These are phyloP conservation scores for Suillus discolor DNA, from an alignment of 768 basidiomycete species.

Conservation along the genomic window DNA sequence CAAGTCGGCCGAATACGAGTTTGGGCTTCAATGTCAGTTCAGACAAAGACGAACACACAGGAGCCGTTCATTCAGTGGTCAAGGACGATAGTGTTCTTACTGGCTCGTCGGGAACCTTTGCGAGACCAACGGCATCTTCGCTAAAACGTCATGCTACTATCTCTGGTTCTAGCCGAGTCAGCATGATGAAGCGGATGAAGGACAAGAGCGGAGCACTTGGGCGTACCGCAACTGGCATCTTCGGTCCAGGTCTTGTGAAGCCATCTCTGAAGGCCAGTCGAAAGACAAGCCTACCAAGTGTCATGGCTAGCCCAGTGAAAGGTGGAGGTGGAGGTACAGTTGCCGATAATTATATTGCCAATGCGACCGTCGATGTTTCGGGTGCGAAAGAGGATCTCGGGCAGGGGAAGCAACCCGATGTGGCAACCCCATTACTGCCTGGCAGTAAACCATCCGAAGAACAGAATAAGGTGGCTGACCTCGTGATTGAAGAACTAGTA, in stretches of 20 bases:
- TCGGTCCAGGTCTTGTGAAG: slow-evolving; percentile 22
- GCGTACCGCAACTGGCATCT: slow-evolving; percentile 22
- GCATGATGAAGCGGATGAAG: slow-evolving; percentile 5
- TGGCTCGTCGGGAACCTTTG: slow-evolving; percentile 18
- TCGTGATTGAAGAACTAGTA: slow-evolving; percentile 16
- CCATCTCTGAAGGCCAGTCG: slow-evolving; percentile 37
- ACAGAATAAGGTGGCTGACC: slow-evolving; percentile 9
- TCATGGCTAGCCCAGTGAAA: slow-evolving; percentile 50
- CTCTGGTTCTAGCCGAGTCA: slow-evolving; percentile 9
- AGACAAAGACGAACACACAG: slow-evolving; percentile 15
- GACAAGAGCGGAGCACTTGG: slow-evolving; percentile 4
- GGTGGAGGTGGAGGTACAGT: slow-evolving; percentile 21
- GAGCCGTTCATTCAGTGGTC: slow-evolving; percentile 16
- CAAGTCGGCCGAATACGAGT: slow-evolving; percentile 67
- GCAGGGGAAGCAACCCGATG: slow-evolving; percentile 7
- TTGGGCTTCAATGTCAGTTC: slow-evolving; percentile 52
- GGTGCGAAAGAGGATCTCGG: slow-evolving; percentile 8
- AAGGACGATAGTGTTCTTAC: slow-evolving; percentile 25
- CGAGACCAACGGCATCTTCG: slow-evolving; percentile 33
- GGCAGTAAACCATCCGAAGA: slow-evolving; percentile 21
- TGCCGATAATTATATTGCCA: slow-evolving; percentile 1
- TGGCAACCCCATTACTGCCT: slow-evolving; percentile 15
- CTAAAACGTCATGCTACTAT: slow-evolving; percentile 29
- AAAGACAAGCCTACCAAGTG: slow-evolving; percentile 46
- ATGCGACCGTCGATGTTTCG: not conserved